A percentile compares a stretch with the other conserved stretches of the same genome.
Evolutionary conservation across 768 basidiomycete species (phyloP).

Genomic region (Clitopilus hobsonii): DNA sequence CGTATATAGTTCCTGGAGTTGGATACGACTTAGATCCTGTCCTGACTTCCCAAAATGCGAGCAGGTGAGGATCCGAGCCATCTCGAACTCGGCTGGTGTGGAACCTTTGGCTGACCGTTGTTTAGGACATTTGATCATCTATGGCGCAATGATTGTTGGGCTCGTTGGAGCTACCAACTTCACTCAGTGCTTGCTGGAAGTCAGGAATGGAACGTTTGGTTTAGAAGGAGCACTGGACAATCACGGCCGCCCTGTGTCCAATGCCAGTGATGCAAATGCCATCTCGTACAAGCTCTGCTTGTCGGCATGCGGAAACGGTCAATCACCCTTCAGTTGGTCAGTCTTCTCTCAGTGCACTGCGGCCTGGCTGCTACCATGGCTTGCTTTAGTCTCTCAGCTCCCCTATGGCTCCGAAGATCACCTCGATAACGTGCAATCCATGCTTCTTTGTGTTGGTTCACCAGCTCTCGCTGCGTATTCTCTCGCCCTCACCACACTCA

Average conservation of each 20-base stretch:
- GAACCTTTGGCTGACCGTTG: neutral
- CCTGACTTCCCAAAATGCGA: no score
- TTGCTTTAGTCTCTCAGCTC: conserved; percentile 46
- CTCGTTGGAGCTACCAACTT: conserved; percentile 9
- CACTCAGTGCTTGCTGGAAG: conserved; percentile 14
- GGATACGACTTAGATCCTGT: no score
- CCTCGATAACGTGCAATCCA: conserved; percentile 35
- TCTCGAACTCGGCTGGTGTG: no score
- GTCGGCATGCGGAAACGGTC: conserved; percentile 18
- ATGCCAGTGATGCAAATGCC: conserved; percentile 16
- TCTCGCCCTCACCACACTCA: conserved; percentile 38
- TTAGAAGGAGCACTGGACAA: conserved; percentile 19
- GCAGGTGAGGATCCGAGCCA: no score
- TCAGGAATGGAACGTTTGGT: conserved; percentile 12
- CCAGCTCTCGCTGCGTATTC: conserved; percentile 43
- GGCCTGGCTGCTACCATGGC: conserved; percentile 45
- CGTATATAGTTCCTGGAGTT: no score
- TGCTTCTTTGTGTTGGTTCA: conserved; percentile 38
- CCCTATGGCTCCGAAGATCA: conserved; percentile 37
- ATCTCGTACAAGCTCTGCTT: conserved; percentile 25
- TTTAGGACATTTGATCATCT: neutral
- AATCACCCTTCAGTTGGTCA: conserved; percentile 23
- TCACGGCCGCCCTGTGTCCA: conserved; percentile 18
- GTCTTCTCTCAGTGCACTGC: no score
- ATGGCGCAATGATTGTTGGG: neutral